These are phyloP conservation scores for Anisodus acutangulus DNA, from an alignment of 257 asterid genomes.

Conservation along the genomic window DNA sequence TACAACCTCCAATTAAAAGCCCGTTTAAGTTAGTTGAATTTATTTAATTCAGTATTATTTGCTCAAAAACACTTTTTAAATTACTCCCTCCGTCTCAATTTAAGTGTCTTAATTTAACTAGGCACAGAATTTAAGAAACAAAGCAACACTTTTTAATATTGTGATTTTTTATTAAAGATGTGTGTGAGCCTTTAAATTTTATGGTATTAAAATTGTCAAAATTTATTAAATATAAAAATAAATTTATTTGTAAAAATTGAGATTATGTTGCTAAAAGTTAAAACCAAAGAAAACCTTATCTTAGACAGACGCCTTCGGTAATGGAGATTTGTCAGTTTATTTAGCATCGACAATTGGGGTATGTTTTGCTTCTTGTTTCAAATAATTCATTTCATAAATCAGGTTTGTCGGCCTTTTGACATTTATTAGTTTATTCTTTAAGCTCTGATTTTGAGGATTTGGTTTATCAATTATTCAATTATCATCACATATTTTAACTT, in stretches of 20 bases:
- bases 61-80: background rate
- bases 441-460: constrained; percentile 25
- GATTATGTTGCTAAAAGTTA: background rate
- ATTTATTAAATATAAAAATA: too few species aligned
- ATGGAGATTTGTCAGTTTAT: constrained; percentile 8
- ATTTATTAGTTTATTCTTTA: background rate
- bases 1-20: background rate
- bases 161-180: too few species aligned
- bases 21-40: background rate
- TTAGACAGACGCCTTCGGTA: background rate
- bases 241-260: background rate
- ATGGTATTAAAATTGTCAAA: too few species aligned
- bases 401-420: constrained; percentile 23
- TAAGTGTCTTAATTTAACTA: background rate
- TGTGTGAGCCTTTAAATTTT: too few species aligned
- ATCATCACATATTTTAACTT: background rate
- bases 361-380: constrained; percentile 13
- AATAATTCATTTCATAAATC: constrained; percentile 19
- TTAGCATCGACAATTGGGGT: background rate
- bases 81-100: background rate
- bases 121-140: too few species aligned
- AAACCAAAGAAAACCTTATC: background rate
- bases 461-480: background rate
- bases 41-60: too few species aligned
- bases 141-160: too few species aligned